These are phyloP conservation scores for Didymella glomerata DNA, from an alignment of 2,329 filamentous ascomycete species.

Conservation along the genomic window DNA sequence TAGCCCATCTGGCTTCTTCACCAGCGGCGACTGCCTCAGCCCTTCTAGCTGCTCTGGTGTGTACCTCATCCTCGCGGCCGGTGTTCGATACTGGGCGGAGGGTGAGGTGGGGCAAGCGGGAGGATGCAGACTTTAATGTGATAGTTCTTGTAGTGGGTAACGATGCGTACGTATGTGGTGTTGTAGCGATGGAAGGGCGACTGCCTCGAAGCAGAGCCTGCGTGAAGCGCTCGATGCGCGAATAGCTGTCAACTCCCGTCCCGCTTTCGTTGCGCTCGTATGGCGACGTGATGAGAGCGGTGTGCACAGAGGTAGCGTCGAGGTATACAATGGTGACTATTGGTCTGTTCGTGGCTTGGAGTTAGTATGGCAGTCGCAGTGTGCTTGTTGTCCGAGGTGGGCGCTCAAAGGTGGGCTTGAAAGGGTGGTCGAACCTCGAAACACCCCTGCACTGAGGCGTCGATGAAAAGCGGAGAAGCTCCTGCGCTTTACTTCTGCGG, in stretches of 20 bases:
- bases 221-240: constrained; percentile 29
- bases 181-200: constrained; percentile 20
- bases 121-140: constrained; percentile 11
- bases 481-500: constrained; percentile 15
- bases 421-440: constrained; percentile 35
- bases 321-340: background rate
- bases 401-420: constrained; percentile 32
- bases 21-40: constrained; percentile 83
- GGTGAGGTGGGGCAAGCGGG: constrained; percentile 29
- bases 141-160: constrained; percentile 4
- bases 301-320: constrained; percentile 12
- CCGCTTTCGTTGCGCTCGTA: constrained; percentile 21
- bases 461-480: constrained; percentile 41
- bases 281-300: constrained; percentile 24
- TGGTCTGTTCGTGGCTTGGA: constrained; percentile 1
- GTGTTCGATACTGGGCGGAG: constrained; percentile 18
- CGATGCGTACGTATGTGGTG: constrained; percentile 17
- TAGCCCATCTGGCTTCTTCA: constrained; percentile 78
- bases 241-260: constrained; percentile 21
- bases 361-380: constrained; percentile 6
- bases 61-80: constrained; percentile 61
- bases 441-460: constrained; percentile 38
- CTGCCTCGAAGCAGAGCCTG: constrained; percentile 30
- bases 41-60: constrained; percentile 77
- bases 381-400: constrained; percentile 17